Evolutionary conservation across 2,329 filamentous ascomycete species (phyloP), one percentile per base, ranked within the genome.

Genomic region (Penicillium olsonii): DNA sequence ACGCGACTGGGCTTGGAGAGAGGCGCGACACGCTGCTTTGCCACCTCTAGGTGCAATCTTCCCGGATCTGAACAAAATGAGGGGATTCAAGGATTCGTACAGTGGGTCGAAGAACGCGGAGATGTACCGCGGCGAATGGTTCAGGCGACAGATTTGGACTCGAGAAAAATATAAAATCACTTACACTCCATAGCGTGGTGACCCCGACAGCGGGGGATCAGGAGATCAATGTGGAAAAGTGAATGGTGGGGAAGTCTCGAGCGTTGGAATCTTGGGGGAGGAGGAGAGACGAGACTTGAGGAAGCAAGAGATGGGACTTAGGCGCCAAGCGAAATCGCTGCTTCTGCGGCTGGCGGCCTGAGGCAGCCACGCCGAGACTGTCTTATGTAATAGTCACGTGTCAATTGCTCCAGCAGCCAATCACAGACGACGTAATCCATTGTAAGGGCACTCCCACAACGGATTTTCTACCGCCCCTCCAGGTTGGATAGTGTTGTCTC

Each of bases 101-200:
- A 63, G 69, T 71, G 68, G 68, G 68, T 72, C 68, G 67, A 71
- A 50, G 55, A 56, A 59, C 62, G 66, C 65, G 64, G 66, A 68
- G 65, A 70, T 67, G 68, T 69, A 70, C 64, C 59, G 65, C 64
- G 63, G 62, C 61, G 59, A 63, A 62, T 57, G 63, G 58, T 50
- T 64, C 56, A 63, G 46, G 63, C 55, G 55, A 64, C 60, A 65
- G 59, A 62, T 56, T 57, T 63, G 46, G 54, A 52, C 53, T 51
- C 59, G 51, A 60, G 57, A 17, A 35, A 42, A 63, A 64, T 61
- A 71, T 65, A 62, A 64, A 60, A 56, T 60, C 63, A 82, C 79
- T 80, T 72, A 83, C 81, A 78, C 74, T 81, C 79, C 80, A 84
- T 83, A 73, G 68, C 74, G 72, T 70, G 74, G 72, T 75, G 72